Percentiles rank a stretch among this genome's conserved stretches.
Conservation (phyloP, 306 rosid species). For the Citrullus colocynthis region DNA sequence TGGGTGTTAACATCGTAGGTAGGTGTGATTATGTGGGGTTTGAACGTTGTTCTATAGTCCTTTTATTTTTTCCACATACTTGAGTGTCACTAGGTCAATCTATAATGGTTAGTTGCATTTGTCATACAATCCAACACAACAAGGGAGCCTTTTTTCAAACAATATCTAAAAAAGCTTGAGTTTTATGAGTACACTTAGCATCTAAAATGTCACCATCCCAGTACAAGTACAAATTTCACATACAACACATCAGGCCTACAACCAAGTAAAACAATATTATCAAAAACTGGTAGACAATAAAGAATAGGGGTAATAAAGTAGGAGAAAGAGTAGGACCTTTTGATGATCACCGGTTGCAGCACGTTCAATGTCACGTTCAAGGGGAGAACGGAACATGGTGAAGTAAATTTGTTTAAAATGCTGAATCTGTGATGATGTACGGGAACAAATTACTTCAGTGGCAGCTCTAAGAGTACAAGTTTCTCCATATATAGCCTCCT, state of each 20-base stretch:
- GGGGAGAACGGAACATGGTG: slow-evolving; percentile 25
- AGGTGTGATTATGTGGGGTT: neutral
- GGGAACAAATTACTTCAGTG: slow-evolving; percentile 71
- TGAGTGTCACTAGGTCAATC: neutral
- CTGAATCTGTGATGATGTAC: slow-evolving; percentile 60
- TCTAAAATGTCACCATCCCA: neutral
- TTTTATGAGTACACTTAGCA: neutral
- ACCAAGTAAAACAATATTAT: neutral
- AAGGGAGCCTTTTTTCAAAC: no score
- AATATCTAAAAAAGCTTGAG: neutral
- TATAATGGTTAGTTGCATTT: no score
- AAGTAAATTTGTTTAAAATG: slow-evolving; percentile 51
- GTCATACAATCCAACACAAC: no score
- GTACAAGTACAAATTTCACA: neutral
- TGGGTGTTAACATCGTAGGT: neutral
- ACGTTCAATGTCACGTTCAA: slow-evolving; percentile 49
- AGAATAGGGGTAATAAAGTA: neutral
- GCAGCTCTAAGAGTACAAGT: slow-evolving; percentile 35
- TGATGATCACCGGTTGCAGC: slow-evolving; percentile 48
- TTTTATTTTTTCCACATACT: neutral
- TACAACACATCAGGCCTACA: neutral
- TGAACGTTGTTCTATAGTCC: neutral
- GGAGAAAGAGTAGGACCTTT: slow-evolving; percentile 29
- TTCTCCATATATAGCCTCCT: slow-evolving; percentile 23
- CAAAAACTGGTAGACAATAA: neutral